Base-by-base conservation (phyloP, 2,329 filamentous ascomycete species). In the Fusarium sambucinum region DNA sequence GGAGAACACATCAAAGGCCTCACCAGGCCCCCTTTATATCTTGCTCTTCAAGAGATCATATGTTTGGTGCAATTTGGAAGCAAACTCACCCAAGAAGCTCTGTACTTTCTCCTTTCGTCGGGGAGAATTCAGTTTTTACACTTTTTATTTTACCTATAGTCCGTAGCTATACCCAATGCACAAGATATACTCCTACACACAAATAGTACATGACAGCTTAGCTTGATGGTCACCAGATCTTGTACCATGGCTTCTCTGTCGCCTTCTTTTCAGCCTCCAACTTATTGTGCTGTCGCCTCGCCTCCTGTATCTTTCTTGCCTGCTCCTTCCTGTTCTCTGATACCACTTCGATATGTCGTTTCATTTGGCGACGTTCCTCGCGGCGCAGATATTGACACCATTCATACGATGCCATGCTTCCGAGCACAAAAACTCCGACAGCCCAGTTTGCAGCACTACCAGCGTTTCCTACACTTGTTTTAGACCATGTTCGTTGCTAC, bases 281-380 rank as follows among this genome's bases (percentile, higher is more conserved):
- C 59, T 71, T 61, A 48, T 74, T 67, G 67, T 74, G 75, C 69
- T 76, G 77, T 72, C 76, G 76, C 62, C 71, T 74, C 65, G 83
- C 82, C 55, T 81, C 81, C 41, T 79, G 80, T 65, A 84, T 80
- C 68, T 80, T 81, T 69, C 79, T 80, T 59, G 80, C 82, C 67
- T 81, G 79, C 56, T 77, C 81, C 78, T 68, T 82, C 77, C 73
- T 89, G 85, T 76, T 89, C 87, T 80, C 75, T 44, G 76, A 74
- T 44, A 79, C 80, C 35, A 83, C 87, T 76, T 97, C 93, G 56
- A 97, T 90, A 6, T 92, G 92, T 69, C 93, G 85, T 77, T 92
- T 91, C 89, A 99, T 95, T 66, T 93, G 91, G 65, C 90, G 88
- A 73, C 90, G 87, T 80, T 98, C 95, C 63, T 90, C 85, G 47